Conservation (phyloP, 192 early-diverging fungal species). For the Gryganskiella cystojenkinii region DNA sequence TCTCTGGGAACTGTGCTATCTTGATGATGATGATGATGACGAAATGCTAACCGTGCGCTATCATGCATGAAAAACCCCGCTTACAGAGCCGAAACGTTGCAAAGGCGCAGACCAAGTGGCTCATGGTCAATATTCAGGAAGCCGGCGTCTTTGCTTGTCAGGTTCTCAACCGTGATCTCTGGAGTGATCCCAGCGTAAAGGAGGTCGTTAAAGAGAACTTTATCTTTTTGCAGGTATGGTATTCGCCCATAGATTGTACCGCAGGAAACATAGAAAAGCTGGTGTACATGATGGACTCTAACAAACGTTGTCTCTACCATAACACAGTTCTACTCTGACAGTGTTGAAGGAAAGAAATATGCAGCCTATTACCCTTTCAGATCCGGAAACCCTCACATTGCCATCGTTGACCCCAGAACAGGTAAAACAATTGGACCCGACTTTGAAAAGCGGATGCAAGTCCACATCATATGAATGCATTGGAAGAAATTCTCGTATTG, state of each 20-base stretch:
- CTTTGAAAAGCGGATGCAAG: neutral
- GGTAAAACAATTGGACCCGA: slow-evolving; percentile 53
- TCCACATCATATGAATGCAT: neutral
- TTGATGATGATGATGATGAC: too few species aligned
- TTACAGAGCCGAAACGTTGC: slow-evolving; percentile 74
- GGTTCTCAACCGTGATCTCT: slow-evolving; percentile 93
- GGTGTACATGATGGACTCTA: too few species aligned
- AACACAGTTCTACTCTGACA: slow-evolving; percentile 60
- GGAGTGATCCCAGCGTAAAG: slow-evolving; percentile 83
- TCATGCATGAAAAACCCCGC: neutral
- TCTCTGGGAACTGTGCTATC: too few species aligned
- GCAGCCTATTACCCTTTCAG: slow-evolving; percentile 77
- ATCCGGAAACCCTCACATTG: slow-evolving; percentile 84
- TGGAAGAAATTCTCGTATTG: neutral
- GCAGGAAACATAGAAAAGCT: too few species aligned
- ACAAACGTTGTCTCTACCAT: slow-evolving; percentile 8
- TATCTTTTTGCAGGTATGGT: slow-evolving; percentile 83
- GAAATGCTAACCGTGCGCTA: too few species aligned
- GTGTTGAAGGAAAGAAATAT: slow-evolving; percentile 77
- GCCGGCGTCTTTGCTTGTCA: slow-evolving; percentile 88
- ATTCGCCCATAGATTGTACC: too few species aligned
- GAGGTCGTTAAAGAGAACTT: slow-evolving; percentile 83
- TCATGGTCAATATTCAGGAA: slow-evolving; percentile 90
- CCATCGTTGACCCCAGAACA: slow-evolving; percentile 90
- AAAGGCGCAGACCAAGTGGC: slow-evolving; percentile 74